A percentile compares a stretch with the other conserved stretches of the same genome.
Conservation (phyloP, 139 green algal genomes). For the Microglena sp. region DNA sequence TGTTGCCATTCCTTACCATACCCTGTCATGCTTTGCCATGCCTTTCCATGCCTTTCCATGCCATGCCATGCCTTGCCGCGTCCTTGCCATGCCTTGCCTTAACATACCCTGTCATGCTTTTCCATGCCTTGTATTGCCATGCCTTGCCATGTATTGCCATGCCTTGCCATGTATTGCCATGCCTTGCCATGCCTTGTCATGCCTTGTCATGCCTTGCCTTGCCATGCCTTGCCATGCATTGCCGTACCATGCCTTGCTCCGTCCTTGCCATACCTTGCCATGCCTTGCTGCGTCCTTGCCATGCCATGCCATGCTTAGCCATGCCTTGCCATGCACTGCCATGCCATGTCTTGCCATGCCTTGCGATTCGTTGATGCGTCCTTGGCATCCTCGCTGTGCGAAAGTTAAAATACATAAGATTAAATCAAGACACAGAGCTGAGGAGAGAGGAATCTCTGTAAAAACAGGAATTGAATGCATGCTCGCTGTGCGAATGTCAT, state of each 20-base stretch:
- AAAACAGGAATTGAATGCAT: too few species aligned
- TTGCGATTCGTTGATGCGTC: not conserved
- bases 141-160: not conserved
- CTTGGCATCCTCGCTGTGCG: too few species aligned
- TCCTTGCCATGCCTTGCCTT: not conserved
- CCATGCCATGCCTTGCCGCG: not conserved
- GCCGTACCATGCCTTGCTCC: constrained; percentile 8
- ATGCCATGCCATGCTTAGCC: not conserved
- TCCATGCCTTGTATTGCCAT: not conserved
- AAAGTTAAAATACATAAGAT: too few species aligned
- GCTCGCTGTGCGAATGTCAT: too few species aligned
- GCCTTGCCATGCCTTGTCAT: not conserved
- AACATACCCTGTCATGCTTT: not conserved
- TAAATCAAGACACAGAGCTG: too few species aligned
- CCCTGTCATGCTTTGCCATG: not conserved
- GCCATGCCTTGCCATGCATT: not conserved
- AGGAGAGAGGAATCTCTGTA: too few species aligned
- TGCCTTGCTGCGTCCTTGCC: not conserved
- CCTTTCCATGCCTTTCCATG: not conserved
- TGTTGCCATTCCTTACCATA: too few species aligned
- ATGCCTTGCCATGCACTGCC: not conserved
- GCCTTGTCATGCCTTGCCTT: not conserved
- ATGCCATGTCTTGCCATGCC: not conserved
- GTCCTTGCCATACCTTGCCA: constrained; percentile 8
- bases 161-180: not conserved